Conservation (phyloP, 306 rosid species). For the Abrus pulchellus region DNA sequence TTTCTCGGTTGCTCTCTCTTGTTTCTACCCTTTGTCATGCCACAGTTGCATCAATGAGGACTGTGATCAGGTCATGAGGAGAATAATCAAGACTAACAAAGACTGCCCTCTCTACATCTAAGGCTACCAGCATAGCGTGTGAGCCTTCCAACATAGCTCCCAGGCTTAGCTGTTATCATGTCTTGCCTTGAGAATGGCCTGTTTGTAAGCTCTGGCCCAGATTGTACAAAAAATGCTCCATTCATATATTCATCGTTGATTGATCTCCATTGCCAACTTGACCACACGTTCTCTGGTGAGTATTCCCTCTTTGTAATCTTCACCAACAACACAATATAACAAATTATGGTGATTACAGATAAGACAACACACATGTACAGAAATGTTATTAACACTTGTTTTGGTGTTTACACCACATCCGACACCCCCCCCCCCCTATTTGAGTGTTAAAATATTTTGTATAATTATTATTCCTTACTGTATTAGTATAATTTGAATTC, state of each 20-base stretch:
- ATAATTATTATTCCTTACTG: no score
- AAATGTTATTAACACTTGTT: no score
- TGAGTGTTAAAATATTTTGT: no score
- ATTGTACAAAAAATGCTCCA: slow-evolving; percentile 70
- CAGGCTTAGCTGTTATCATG: slow-evolving; percentile 70
- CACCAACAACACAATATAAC: slow-evolving; percentile 7
- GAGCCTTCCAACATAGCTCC: slow-evolving; percentile 56
- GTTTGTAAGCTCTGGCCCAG: slow-evolving; percentile 49
- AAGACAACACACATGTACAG: neutral
- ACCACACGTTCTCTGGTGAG: slow-evolving; percentile 52
- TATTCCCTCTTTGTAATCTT: slow-evolving; percentile 80
- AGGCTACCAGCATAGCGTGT: slow-evolving; percentile 66
- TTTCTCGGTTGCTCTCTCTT: neutral
- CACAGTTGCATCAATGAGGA: slow-evolving; percentile 6
- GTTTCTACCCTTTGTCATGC: neutral
- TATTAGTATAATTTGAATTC: no score
- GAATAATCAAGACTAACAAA: slow-evolving; percentile 53
- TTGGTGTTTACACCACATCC: no score
- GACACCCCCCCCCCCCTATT: no score
- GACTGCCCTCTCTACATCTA: slow-evolving; percentile 50
- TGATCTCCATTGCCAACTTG: slow-evolving; percentile 80
- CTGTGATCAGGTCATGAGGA: no score
- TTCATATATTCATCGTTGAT: slow-evolving; percentile 72
- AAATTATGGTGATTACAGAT: neutral
- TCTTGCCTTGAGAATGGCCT: slow-evolving; percentile 52